Percentiles rank a stretch among this genome's conserved stretches.
phyloP scores from a whole-genome alignment of 768 basidiomycete genomes.

The Rubroboletus satanas region DNA sequence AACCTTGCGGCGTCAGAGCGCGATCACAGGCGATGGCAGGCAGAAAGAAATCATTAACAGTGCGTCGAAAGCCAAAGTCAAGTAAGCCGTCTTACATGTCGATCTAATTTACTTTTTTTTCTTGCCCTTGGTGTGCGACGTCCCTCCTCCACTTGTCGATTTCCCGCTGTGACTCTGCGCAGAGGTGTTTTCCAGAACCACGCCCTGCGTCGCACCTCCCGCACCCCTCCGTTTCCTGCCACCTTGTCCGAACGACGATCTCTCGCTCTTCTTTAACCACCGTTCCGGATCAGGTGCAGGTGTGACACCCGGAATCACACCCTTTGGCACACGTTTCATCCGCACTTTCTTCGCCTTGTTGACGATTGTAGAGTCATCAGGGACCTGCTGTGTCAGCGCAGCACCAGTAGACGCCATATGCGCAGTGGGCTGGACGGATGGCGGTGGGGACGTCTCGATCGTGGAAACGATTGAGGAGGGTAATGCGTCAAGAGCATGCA shows the following conservation, averaged over 20 bases:
- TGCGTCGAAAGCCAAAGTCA: slow-evolving; percentile 14
- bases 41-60: slow-evolving; percentile 23
- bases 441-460: slow-evolving; percentile 63
- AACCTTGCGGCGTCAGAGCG: slow-evolving; percentile 18
- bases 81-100: slow-evolving; percentile 18
- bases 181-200: slow-evolving; percentile 27
- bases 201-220: slow-evolving; percentile 70
- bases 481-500: slow-evolving; percentile 58
- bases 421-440: slow-evolving; percentile 38
- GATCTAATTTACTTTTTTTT: slow-evolving; percentile 57
- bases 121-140: slow-evolving; percentile 51
- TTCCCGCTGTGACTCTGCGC: slow-evolving; percentile 32
- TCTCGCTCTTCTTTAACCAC: slow-evolving; percentile 85
- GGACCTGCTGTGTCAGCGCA: slow-evolving; percentile 22
- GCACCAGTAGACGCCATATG: slow-evolving; percentile 26
- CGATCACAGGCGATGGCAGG: slow-evolving; percentile 19
- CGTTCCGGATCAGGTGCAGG: slow-evolving; percentile 83
- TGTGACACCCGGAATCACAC: slow-evolving; percentile 75
- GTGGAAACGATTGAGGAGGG: slow-evolving; percentile 47
- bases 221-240: slow-evolving; percentile 52
- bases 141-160: slow-evolving; percentile 34
- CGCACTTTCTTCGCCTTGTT: slow-evolving; percentile 50
- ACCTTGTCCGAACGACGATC: slow-evolving; percentile 51
- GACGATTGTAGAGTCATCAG: slow-evolving; percentile 34
- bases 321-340: slow-evolving; percentile 65